A percentile compares a stretch with the other conserved stretches of the same genome.
Conservation (phyloP, 1,284 basidiomycete genomes). For the Papiliotrema laurentii region DNA sequence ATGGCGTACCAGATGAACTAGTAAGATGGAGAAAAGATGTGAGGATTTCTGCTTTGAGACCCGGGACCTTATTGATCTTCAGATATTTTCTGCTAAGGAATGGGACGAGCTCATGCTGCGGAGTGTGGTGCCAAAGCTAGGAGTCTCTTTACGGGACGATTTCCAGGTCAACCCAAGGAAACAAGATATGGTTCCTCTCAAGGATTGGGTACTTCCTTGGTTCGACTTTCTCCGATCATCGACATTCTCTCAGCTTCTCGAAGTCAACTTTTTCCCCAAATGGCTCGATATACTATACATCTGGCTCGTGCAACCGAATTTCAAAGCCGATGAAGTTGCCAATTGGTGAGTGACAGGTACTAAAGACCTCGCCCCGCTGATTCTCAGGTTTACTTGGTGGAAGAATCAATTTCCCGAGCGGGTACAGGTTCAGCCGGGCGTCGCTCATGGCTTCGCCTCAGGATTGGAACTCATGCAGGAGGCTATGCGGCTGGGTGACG, state of each 20-base stretch:
- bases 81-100: constrained; percentile 70
- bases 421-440: constrained; percentile 60
- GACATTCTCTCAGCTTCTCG: constrained; percentile 73
- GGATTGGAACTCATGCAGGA: constrained; percentile 89
- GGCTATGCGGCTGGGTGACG: constrained; percentile 74
- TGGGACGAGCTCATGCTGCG: constrained; percentile 91
- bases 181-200: constrained; percentile 77
- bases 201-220: constrained; percentile 73
- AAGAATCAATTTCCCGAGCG: constrained; percentile 69
- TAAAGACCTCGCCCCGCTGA: not conserved
- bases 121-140: constrained; percentile 84
- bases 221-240: constrained; percentile 64
- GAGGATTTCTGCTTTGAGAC: constrained; percentile 40
- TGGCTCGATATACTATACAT: constrained; percentile 88
- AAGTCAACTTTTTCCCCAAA: constrained; percentile 90
- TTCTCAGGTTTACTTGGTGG: constrained; percentile 66
- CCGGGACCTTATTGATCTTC: constrained; percentile 3
- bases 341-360: constrained; percentile 65
- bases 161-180: constrained; percentile 82
- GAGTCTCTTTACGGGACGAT: constrained; percentile 69
- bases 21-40: constrained; percentile 70
- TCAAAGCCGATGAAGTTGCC: constrained; percentile 83
- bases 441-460: constrained; percentile 72
- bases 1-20: constrained; percentile 70
- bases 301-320: constrained; percentile 80